Percentiles rank a stretch among this genome's conserved stretches.
Evolutionary conservation across 2,329 filamentous ascomycete genomes (phyloP).

Genomic region (Monilinia laxa): DNA sequence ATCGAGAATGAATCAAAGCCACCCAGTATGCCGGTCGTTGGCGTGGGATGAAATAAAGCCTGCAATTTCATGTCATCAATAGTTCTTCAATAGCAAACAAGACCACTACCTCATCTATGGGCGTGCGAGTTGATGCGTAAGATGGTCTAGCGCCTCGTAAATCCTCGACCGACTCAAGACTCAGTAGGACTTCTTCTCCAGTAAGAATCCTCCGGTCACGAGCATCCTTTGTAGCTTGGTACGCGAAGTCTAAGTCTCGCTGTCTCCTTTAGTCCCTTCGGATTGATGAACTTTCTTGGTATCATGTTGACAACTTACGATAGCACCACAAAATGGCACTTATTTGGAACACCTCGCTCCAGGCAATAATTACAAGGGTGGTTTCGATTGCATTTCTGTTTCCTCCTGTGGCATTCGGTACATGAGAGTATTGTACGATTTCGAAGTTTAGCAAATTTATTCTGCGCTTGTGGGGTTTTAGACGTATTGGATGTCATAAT

Average conservation of each 20-base stretch:
- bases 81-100: background rate
- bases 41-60: background rate
- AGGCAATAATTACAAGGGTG: constrained; percentile 31
- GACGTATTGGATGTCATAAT: constrained; percentile 7
- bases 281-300: constrained; percentile 1
- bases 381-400: constrained; percentile 33
- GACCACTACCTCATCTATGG: background rate
- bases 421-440: constrained; percentile 29
- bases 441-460: constrained; percentile 20
- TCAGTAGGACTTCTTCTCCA: background rate
- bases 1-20: constrained; percentile 19
- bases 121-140: background rate
- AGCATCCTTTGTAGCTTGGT: constrained; percentile 6
- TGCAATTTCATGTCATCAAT: background rate
- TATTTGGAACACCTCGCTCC: constrained; percentile 26
- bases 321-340: constrained; percentile 28
- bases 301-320: constrained; percentile 24
- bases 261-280: constrained; percentile 10
- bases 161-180: background rate
- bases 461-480: background rate
- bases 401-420: constrained; percentile 33
- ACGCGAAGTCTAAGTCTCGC: background rate
- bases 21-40: background rate
- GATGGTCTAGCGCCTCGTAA: background rate
- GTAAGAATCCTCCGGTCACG: background rate